Evolutionary conservation across 768 basidiomycete species (phyloP), one percentile per base, ranked within the genome.

Genomic region (Tricholoma furcatifolium): DNA sequence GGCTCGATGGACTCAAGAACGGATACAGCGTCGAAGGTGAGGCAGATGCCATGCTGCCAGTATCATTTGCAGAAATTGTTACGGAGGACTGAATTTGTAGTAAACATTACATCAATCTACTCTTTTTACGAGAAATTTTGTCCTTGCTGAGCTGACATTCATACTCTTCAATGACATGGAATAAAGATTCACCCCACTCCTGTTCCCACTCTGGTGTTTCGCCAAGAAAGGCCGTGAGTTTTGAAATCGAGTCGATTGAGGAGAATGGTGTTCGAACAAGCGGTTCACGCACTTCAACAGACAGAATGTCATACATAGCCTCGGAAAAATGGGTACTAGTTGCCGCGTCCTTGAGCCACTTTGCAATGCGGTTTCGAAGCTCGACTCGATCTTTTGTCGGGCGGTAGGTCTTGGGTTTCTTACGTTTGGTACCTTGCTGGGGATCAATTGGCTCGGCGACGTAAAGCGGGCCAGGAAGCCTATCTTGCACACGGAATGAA

Each of bases 151-250:
- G 50, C 12, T 51, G 32, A 2, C 10, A n/a, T 15, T 40, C 46
- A 34, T 56, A 56, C 14, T 4, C 10, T 15, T 6, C 11, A 4
- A 56, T 11, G 7, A 56, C 17, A 2, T 52, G 30, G 38, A 30
- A 42, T 20, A 56, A 18, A 14, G 41, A n/a, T 7, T n/a, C 31
- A 15, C 52, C 57, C 62, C 63, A 69, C 14, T 62, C 50, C 8
- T 17, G 44, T 2, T 4, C 57, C 66, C 67, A 69, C 48, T 67
- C 67, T 0, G 12, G 2, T 0, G 59, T 54, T 41, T 67, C 63
- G 3, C 62, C 38, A 0, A 68, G 35, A 0, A 60, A 27, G n/a
- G 15, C n/a, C 0, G 53, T 54, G 7, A 68, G 58, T 1, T 48
- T 31, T 0, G 21, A n/a, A 6, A 57, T 8, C 0, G 55, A 47